A percentile compares a stretch with the other conserved stretches of the same genome.
Evolutionary conservation across 257 asterid species (phyloP).

Genomic region (Dorcoceras hygrometricum): DNA sequence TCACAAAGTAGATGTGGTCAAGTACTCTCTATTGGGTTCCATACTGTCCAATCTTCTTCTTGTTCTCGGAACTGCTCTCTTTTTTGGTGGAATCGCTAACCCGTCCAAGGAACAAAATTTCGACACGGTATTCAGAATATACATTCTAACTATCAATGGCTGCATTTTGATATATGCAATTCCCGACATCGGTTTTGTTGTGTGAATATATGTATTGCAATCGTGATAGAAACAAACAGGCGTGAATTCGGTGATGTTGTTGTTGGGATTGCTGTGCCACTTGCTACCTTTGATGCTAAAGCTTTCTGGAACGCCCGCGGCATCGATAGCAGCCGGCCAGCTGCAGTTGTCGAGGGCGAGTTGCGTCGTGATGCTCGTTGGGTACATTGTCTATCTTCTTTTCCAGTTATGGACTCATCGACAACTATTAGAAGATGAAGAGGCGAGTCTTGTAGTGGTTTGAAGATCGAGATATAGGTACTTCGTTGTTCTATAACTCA

Average conservation of each 20-base stretch:
- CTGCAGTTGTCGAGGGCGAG: slow-evolving; percentile 65
- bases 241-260: slow-evolving; percentile 58
- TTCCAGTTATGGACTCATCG: slow-evolving; percentile 83
- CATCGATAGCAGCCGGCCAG: slow-evolving; percentile 29
- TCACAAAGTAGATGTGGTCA: slow-evolving; percentile 70
- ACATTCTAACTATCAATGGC: neutral
- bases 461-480: neutral
- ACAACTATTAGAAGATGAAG: slow-evolving; percentile 60
- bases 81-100: slow-evolving; percentile 76
- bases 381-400: slow-evolving; percentile 57
- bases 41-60: slow-evolving; percentile 80
- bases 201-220: neutral
- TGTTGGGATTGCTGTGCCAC: slow-evolving; percentile 69
- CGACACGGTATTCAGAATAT: slow-evolving; percentile 44
- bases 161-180: neutral
- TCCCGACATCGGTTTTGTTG: too few species aligned
- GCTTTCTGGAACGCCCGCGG: slow-evolving; percentile 31
- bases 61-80: slow-evolving; percentile 79
- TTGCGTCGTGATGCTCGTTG: slow-evolving; percentile 67
- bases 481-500: neutral
- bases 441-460: slow-evolving; percentile 29
- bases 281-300: slow-evolving; percentile 58
- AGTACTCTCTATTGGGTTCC: slow-evolving; percentile 77
- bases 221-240: slow-evolving; percentile 74
- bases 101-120: slow-evolving; percentile 48